Percentiles rank a stretch among this genome's conserved stretches.
phyloP scores from a whole-genome alignment of 2,329 filamentous ascomycete species.

The Colletotrichum paranaense region DNA sequence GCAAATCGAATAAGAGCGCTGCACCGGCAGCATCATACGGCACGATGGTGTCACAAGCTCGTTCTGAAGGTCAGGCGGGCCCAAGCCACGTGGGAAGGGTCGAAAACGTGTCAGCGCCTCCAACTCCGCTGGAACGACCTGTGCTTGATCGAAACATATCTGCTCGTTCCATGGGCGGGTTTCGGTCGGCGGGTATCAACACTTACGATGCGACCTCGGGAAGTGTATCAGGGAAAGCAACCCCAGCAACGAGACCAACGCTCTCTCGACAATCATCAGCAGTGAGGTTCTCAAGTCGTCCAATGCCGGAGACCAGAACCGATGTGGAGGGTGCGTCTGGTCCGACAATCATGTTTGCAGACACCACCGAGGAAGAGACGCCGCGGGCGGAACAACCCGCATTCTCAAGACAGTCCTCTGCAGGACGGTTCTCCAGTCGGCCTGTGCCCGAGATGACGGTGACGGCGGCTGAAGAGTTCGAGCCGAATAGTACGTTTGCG shows the following conservation, averaged over 20 bases:
- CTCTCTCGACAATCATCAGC: conserved; percentile 64
- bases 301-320: conserved; percentile 77
- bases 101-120: conserved; percentile 30
- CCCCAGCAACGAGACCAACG: conserved; percentile 54
- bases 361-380: conserved; percentile 47
- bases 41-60: conserved; percentile 37
- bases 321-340: conserved; percentile 73
- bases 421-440: conserved; percentile 70
- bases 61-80: conserved; percentile 25
- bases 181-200: conserved; percentile 26
- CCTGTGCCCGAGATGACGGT: conserved; percentile 71
- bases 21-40: conserved; percentile 39
- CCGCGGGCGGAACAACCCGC: conserved; percentile 49
- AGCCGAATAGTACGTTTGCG: conserved; percentile 73
- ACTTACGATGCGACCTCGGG: conserved; percentile 11
- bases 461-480: conserved; percentile 62
- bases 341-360: conserved; percentile 81
- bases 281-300: conserved; percentile 76
- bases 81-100: conserved; percentile 12
- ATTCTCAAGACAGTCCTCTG: conserved; percentile 57
- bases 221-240: conserved; percentile 27
- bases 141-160: conserved; percentile 26
- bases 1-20: conserved; percentile 23
- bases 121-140: conserved; percentile 27
- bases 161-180: conserved; percentile 30